phyloP scores from a whole-genome alignment of 2,329 filamentous ascomycete genomes.

The Xylaria sp. region DNA sequence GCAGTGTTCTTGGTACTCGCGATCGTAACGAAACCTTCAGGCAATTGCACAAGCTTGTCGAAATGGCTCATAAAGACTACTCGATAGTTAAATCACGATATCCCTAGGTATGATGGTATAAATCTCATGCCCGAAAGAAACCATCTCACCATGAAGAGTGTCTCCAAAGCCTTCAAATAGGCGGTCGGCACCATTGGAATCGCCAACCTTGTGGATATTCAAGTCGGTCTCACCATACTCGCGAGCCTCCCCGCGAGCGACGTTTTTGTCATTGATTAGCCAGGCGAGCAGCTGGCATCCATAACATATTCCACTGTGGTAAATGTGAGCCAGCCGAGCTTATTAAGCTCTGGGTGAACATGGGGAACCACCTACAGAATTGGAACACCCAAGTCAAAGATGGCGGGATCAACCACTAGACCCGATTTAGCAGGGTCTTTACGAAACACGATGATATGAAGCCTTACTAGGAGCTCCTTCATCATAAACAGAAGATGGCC shows the following conservation, averaged over 20 bases:
- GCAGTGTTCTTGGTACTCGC: slow-evolving; percentile 80
- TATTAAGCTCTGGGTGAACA: not conserved
- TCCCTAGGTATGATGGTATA: no score
- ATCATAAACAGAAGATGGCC: slow-evolving; percentile 81
- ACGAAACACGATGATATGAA: slow-evolving; percentile 16
- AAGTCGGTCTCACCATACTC: slow-evolving; percentile 79
- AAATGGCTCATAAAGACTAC: slow-evolving; percentile 84
- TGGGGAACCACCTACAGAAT: slow-evolving; percentile 48
- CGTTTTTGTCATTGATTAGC: slow-evolving; percentile 71
- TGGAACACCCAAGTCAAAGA: slow-evolving; percentile 78
- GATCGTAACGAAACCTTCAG: slow-evolving; percentile 76
- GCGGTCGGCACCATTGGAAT: slow-evolving; percentile 70
- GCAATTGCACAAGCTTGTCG: slow-evolving; percentile 82
- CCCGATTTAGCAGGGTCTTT: slow-evolving; percentile 17
- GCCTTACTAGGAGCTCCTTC: slow-evolving; percentile 68
- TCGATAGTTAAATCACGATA: slow-evolving; percentile 36
- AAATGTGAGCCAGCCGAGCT: slow-evolving; percentile 21
- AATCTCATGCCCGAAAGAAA: not conserved
- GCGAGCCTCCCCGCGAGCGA: slow-evolving; percentile 52
- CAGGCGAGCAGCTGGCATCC: slow-evolving; percentile 74
- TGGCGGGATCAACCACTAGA: slow-evolving; percentile 76
- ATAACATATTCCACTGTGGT: slow-evolving; percentile 65
- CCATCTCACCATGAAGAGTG: slow-evolving; percentile 61
- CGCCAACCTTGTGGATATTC: slow-evolving; percentile 65
- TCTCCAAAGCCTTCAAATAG: slow-evolving; percentile 82